Evolutionary conservation across 306 rosid genomes (phyloP).

Genomic region (Prunus davidiana): DNA sequence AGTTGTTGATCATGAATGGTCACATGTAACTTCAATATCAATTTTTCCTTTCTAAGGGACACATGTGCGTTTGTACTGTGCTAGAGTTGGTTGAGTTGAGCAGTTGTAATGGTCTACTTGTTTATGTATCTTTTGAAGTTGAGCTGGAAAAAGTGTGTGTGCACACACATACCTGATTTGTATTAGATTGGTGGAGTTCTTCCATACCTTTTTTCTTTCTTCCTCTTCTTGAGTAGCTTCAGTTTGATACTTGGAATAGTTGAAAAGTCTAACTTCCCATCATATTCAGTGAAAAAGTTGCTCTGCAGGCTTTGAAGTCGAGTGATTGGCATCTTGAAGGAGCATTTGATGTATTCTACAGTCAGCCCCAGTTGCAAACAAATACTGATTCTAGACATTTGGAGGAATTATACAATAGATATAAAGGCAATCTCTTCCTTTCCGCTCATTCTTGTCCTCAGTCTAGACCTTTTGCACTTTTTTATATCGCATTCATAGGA

Average conservation of each 20-base stretch:
- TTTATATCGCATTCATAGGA: not conserved
- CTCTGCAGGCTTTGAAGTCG: conserved; percentile 78
- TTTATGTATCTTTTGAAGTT: not conserved
- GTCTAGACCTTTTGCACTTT: not conserved
- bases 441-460: not conserved
- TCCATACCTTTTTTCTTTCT: not conserved
- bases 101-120: not conserved
- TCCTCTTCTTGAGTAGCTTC: not conserved
- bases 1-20: not conserved
- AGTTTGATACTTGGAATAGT: not conserved
- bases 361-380: conserved; percentile 80
- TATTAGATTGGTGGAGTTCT: not conserved
- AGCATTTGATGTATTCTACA: conserved; percentile 94
- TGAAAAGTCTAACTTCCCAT: not conserved
- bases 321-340: conserved; percentile 99
- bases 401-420: conserved; percentile 95
- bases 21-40: not conserved
- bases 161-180: not conserved
- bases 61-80: not conserved
- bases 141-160: not conserved
- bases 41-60: not conserved
- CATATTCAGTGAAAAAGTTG: conserved; percentile 75
- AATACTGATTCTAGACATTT: conserved; percentile 81
- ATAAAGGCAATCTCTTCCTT: conserved; percentile 72
- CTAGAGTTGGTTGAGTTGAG: conserved; percentile 1